Evolutionary conservation across 768 basidiomycete species (phyloP).

Genomic region (Gloeophyllum trabeum): DNA sequence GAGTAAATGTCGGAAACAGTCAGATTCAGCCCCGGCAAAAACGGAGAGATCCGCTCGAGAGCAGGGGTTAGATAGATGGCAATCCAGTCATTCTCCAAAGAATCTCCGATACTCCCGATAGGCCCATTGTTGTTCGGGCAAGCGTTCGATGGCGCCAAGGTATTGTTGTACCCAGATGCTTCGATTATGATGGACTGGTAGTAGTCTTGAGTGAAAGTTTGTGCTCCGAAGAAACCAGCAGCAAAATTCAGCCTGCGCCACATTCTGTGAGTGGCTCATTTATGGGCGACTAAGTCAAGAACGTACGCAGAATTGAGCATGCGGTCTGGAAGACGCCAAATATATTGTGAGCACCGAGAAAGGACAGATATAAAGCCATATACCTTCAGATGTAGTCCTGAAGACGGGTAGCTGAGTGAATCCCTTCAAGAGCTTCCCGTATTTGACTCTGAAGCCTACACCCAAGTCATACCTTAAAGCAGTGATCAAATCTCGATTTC

Average conservation of each 20-base stretch:
- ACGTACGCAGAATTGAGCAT: conserved; percentile 24
- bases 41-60: conserved; percentile 18
- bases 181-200: conserved; percentile 38
- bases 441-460: conserved; percentile 30
- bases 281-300: conserved; percentile 6
- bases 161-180: conserved; percentile 31
- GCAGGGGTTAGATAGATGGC: conserved; percentile 26
- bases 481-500: not conserved
- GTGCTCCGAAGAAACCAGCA: conserved; percentile 36
- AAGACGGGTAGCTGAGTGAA: conserved; percentile 37
- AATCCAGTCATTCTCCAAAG: conserved; percentile 22
- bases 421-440: conserved; percentile 31
- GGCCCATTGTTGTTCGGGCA: conserved; percentile 20
- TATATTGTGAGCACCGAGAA: too few species aligned
- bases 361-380: not conserved
- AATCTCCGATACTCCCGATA: conserved; percentile 12
- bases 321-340: too few species aligned
- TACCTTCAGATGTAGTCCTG: conserved; percentile 32
- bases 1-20: conserved; percentile 16
- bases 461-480: conserved; percentile 28
- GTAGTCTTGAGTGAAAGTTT: conserved; percentile 26
- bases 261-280: conserved; percentile 10
- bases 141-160: conserved; percentile 28
- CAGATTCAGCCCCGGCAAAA: conserved; percentile 21
- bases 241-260: conserved; percentile 44